Evolutionary conservation across 1,284 basidiomycete genomes (phyloP).

Genomic region (Fomitopsis pinicola): DNA sequence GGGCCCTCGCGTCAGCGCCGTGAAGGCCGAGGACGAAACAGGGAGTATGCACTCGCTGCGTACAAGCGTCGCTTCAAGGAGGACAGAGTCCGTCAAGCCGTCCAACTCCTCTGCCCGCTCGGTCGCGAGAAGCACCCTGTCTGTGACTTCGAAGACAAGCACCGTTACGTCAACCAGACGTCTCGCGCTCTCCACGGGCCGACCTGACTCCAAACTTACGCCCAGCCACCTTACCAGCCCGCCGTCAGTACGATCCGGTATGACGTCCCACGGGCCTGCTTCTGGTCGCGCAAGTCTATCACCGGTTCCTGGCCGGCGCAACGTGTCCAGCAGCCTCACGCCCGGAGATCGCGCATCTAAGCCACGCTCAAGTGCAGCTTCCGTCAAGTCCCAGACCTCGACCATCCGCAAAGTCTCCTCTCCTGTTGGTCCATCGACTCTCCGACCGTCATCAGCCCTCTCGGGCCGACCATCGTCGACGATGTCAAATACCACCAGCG

Average conservation of each 20-base stretch:
- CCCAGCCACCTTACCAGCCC: conserved; percentile 26
- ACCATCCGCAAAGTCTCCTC: conserved; percentile 32
- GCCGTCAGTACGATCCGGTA: conserved; percentile 18
- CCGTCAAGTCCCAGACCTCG: conserved; percentile 33
- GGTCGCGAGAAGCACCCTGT: conserved; percentile 39
- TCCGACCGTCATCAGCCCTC: conserved; percentile 26
- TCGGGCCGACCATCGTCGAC: conserved; percentile 39
- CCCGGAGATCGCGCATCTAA: conserved; percentile 21
- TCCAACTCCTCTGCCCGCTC: conserved; percentile 42
- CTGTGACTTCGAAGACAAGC: conserved; percentile 25
- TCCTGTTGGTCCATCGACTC: conserved; percentile 20
- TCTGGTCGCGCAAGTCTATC: conserved; percentile 10
- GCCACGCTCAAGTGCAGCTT: conserved; percentile 32
- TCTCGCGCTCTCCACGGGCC: conserved; percentile 22
- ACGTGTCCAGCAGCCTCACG: conserved; percentile 7
- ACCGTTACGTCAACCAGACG: conserved; percentile 24
- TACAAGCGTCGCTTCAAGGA: conserved; percentile 40
- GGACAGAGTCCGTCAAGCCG: conserved; percentile 19
- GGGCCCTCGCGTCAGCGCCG: conserved; percentile 4
- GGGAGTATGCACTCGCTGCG: conserved; percentile 51
- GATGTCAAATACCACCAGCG: conserved; percentile 40
- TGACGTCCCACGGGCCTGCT: conserved; percentile 10
- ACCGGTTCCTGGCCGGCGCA: conserved; percentile 6
- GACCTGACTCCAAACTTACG: conserved; percentile 68
- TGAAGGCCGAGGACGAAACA: conserved; percentile 35